Evolutionary conservation across 108 stramenopile species (phyloP).

Genomic region (Stephanodiscus minutulus): DNA sequence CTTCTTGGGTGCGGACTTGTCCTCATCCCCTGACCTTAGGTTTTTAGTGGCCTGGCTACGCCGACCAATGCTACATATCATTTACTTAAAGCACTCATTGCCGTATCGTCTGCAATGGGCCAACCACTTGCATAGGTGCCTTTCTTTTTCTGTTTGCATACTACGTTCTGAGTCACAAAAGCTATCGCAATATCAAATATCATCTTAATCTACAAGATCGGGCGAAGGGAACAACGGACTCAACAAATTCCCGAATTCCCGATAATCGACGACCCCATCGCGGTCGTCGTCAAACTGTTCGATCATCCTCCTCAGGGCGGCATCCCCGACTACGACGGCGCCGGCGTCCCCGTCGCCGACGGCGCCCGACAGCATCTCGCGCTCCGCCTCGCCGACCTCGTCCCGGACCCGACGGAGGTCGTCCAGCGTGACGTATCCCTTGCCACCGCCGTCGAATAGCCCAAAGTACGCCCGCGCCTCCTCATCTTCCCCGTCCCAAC

Average conservation of each 20-base stretch:
- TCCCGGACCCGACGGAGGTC: slow-evolving; percentile 30
- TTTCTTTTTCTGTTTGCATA: background rate
- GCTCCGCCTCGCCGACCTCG: slow-evolving; percentile 5
- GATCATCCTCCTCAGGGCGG: slow-evolving; percentile 27
- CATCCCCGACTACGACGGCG: slow-evolving; percentile 12
- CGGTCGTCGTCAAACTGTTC: slow-evolving; percentile 30
- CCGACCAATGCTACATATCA: too few species aligned
- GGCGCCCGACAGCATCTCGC: background rate
- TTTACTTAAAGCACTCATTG: too few species aligned
- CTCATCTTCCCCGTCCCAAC: slow-evolving; percentile 26
- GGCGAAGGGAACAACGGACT: slow-evolving; percentile 18
- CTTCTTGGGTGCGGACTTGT: too few species aligned
- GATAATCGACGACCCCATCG: slow-evolving; percentile 31
- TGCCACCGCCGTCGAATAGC: slow-evolving; percentile 24
- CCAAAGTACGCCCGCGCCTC: slow-evolving; percentile 35
- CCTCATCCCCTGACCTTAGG: too few species aligned
- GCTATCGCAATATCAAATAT: too few species aligned
- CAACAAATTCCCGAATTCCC: slow-evolving; percentile 23
- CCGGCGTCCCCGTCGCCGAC: background rate
- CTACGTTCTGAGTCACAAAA: too few species aligned
- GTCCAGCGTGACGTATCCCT: slow-evolving; percentile 36
- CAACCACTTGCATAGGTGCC: too few species aligned
- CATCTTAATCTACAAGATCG: background rate
- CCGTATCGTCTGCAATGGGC: too few species aligned
- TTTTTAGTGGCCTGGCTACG: too few species aligned